Evolutionary conservation across 2,329 filamentous ascomycete genomes (phyloP).

Genomic region (Lomentospora prolificans): DNA sequence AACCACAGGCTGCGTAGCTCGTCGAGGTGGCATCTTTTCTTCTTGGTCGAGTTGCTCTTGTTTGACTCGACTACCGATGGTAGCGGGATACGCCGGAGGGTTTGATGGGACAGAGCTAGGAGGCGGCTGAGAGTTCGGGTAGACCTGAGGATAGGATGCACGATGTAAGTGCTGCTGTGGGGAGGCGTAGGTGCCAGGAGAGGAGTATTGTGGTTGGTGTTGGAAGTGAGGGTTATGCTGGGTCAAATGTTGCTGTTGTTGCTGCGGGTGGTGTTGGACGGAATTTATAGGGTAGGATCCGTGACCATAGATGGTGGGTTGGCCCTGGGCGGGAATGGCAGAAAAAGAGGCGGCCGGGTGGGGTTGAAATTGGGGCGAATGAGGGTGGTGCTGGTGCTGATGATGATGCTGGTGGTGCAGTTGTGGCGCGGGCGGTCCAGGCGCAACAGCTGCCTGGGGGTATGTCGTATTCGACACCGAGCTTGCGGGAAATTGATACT

Average conservation of each 20-base stretch:
- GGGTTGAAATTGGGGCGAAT: constrained; percentile 12
- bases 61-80: constrained; percentile 7
- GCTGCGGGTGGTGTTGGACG: constrained; percentile 8
- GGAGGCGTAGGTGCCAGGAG: constrained; percentile 5
- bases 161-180: not conserved
- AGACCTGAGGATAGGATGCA: constrained; percentile 2
- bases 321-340: constrained; percentile 10
- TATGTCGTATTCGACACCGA: not conserved
- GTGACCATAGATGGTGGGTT: constrained; percentile 7
- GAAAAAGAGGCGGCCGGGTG: constrained; percentile 8
- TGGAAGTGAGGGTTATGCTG: constrained; percentile 4
- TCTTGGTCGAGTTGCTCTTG: constrained; percentile 11
- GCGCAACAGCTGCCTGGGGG: not conserved
- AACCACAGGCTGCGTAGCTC: constrained; percentile 24
- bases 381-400: constrained; percentile 17
- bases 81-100: constrained; percentile 10
- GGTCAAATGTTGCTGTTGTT: constrained; percentile 10
- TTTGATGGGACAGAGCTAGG: constrained; percentile 14
- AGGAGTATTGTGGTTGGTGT: constrained; percentile 7
- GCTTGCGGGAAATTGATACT: not conserved
- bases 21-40: constrained; percentile 28
- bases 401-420: constrained; percentile 17
- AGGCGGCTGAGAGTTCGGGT: constrained; percentile 13
- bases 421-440: constrained; percentile 14
- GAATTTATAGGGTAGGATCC: constrained; percentile 2